phyloP scores from a whole-genome alignment of 768 basidiomycete genomes.

The Pholiota microspora region DNA sequence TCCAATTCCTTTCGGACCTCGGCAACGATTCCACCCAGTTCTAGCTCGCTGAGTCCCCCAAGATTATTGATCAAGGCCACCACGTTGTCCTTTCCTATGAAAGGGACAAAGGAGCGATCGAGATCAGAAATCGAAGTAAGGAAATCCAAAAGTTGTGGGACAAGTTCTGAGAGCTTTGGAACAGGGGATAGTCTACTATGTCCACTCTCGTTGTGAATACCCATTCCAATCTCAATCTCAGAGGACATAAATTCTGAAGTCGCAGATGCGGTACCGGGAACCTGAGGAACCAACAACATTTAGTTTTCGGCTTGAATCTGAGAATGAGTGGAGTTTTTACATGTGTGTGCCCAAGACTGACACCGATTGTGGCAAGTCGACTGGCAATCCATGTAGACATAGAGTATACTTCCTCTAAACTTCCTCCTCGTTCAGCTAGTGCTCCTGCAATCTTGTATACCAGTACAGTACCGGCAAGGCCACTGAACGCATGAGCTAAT shows the following conservation, averaged over 20 bases:
- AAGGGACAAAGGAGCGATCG: slow-evolving; percentile 76
- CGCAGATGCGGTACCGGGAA: slow-evolving; percentile 70
- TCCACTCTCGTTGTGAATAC: slow-evolving; percentile 90
- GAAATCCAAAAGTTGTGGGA: slow-evolving; percentile 67
- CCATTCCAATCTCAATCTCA: slow-evolving; percentile 88
- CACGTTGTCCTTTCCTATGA: slow-evolving; percentile 66
- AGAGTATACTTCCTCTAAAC: slow-evolving; percentile 65
- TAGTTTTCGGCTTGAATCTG: neutral
- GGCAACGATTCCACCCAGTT: slow-evolving; percentile 65
- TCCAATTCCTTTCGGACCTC: slow-evolving; percentile 59
- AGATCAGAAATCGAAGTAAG: slow-evolving; percentile 70
- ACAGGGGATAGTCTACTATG: slow-evolving; percentile 64
- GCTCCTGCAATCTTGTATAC: slow-evolving; percentile 94
- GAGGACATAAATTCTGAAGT: slow-evolving; percentile 52
- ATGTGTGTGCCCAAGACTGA: slow-evolving; percentile 87
- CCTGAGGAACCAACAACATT: slow-evolving; percentile 35
- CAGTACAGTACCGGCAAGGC: slow-evolving; percentile 76
- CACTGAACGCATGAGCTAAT: slow-evolving; percentile 39
- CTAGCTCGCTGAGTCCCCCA: slow-evolving; percentile 82
- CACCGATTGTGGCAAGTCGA: slow-evolving; percentile 80
- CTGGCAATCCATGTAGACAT: slow-evolving; percentile 64
- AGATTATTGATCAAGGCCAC: slow-evolving; percentile 87
- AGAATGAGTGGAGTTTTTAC: slow-evolving; percentile 32
- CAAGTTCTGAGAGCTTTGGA: slow-evolving; percentile 67
- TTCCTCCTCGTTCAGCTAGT: slow-evolving; percentile 63